Base-by-base conservation (phyloP, 108 stramenopile species). In the Fistulifera solaris region DNA sequence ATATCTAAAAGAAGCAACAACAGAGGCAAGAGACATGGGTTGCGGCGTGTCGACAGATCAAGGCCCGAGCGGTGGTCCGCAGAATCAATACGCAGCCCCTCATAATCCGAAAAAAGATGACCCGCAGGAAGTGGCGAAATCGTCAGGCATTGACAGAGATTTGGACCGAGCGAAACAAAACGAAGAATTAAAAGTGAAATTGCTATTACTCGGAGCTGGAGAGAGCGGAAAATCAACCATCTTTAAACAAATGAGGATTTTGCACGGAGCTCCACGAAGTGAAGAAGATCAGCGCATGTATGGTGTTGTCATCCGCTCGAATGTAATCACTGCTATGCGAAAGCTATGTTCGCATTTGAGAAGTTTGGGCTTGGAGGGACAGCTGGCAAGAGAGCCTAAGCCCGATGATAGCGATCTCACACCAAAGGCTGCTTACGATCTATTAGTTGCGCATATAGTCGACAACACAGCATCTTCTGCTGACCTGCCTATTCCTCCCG, bases 151-250 rank as follows among this genome's bases (percentile, higher is more conserved):
- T 55, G 75, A 73, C 50, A 40, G 63, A 23, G 63, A 72, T 27
- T 54, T 80, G 61, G 75, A 76, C 23, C 42, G 72, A 23, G 61
- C 59, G 15, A 50, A 65, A 23, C 73, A 74, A 28, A 61, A 76
- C 23, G 77, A 83, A 25, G 81, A 83, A 19, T 48, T 71, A 52
- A 92, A 92, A 54, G 82, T 98, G 57, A 99, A 99, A 77, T 80
- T 99, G 53, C 72, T 99, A n/a, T 66, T 99, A 43, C 71, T 99
- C 14, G 98, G 98, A 8, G 96, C 98, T 10, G 98, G 97, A 24
- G 97, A 99, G 67, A 96, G 95, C 40, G 98, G 98, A 25, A 99
- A 99, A 70, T 92, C 89, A 35, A 99, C 98, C 5, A 94, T 98
- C 35, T 94, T 98, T 50, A 99, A 97, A 72, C 95, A 98, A 56